phyloP scores from a whole-genome alignment of 192 early-diverging fungal species.

The Lobosporangium transversale region DNA sequence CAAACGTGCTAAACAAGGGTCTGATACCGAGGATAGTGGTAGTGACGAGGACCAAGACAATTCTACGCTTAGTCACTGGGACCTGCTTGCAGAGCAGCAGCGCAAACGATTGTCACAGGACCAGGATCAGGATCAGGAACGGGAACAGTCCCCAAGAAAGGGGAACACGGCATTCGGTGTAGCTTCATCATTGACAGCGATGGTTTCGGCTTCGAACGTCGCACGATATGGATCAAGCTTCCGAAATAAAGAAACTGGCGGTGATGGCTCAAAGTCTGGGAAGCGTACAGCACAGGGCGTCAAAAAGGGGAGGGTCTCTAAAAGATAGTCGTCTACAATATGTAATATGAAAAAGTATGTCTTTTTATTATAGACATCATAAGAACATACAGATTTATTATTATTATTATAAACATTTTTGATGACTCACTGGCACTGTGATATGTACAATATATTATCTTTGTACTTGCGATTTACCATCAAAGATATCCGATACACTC shows the following conservation, averaged over 20 bases:
- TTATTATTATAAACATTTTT: too few relatives aligned
- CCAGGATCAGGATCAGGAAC: constrained; percentile 2
- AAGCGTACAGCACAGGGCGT: not conserved
- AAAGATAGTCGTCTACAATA: too few relatives aligned
- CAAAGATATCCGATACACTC: too few relatives aligned
- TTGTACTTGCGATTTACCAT: too few relatives aligned
- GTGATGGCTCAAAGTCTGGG: not conserved
- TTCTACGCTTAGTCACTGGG: constrained; percentile 42
- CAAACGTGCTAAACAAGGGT: constrained; percentile 1
- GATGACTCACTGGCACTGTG: too few relatives aligned
- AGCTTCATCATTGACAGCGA: constrained; percentile 18
- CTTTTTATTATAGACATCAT: too few relatives aligned
- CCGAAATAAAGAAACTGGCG: constrained; percentile 14
- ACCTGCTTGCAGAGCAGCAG: constrained; percentile 31
- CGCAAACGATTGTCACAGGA: not conserved
- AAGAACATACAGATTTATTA: too few relatives aligned
- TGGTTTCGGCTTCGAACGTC: constrained; percentile 24
- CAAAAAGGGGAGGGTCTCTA: constrained; percentile 1
- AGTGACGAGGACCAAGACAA: constrained; percentile 8
- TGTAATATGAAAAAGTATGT: too few relatives aligned
- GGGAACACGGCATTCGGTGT: not conserved
- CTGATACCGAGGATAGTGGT: not conserved
- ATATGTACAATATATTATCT: too few relatives aligned
- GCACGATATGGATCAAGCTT: constrained; percentile 26
- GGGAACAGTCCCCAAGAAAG: constrained; percentile 6